Base-by-base conservation (phyloP, 495 filamentous ascomycete species). In the Bacidia rubella region DNA sequence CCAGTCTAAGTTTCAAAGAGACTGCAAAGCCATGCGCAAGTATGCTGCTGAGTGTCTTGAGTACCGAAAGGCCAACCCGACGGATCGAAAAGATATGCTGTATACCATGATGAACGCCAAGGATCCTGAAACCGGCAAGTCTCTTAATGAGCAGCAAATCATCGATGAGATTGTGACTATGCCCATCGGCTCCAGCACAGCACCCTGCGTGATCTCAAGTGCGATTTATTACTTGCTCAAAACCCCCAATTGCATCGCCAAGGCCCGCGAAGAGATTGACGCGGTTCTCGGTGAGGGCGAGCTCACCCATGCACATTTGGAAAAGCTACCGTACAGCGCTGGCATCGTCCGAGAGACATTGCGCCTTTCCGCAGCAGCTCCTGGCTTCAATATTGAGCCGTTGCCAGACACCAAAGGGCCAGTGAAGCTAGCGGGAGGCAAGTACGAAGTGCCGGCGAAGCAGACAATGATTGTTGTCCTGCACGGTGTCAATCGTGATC, bases 311-410 rank as follows among this genome's bases (percentile, higher is more conserved):
- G 64, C 81, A 11, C 82, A 89, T 60, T 68, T 90, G 52, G 70
- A 74, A 19, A 75, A 78, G 47, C 68, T 90, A 11, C 65, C 70
- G 2, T 90, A 86, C 64, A 65, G 81, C 54, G 72, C 78, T 25
- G 83, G 76, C 35, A 69, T 84, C 48, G 70, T 92, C 32, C 77
- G 83, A 9, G 87, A 94, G 65, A 76, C 85, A 0, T 67, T 90
- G 20, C 79, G 87, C 35, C 66, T 90, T 0, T 72, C 69, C 19
- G 76, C 84, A 2, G 77, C 82, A 2, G 85, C 84, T 17, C 74
- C 82, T 0, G 67, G 71, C 1, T 80, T 85, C 65, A 82, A 82
- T 61, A 71, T 74, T 52, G 71, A 76, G 52, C 66, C 73, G 11
- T 57, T 72, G 45, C 67, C 70, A 17, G 24, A 19, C 25, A 73